Percentiles rank a stretch among this genome's conserved stretches.
Conservation (phyloP, 1,139 yeast genomes). For the Barnettozyma hawaiiensis region DNA sequence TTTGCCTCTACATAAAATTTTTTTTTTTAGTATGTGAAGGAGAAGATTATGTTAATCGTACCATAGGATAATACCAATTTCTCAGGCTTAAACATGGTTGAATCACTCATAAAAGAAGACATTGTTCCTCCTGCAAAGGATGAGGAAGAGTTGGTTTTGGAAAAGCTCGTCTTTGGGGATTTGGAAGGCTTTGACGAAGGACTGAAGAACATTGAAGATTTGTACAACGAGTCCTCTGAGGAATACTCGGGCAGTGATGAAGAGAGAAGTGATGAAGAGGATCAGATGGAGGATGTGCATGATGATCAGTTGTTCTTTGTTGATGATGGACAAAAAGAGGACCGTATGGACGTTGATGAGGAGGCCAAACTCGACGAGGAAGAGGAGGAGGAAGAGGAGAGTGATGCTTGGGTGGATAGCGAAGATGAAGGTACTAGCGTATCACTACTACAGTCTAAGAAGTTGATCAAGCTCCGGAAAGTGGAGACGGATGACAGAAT, state of each 20-base stretch:
- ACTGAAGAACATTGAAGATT: conserved; percentile 33
- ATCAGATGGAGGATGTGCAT: conserved; percentile 35
- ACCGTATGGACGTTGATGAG: conserved; percentile 39
- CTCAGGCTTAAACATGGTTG: conserved; percentile 7
- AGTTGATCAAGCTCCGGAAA: conserved; percentile 66
- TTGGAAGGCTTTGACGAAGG: conserved; percentile 68
- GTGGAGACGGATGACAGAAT: conserved; percentile 54
- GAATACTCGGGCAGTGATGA: conserved; percentile 20
- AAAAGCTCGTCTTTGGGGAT: conserved; percentile 89
- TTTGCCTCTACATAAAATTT: conserved; percentile 4
- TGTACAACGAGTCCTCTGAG: conserved; percentile 33
- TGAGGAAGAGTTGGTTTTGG: conserved; percentile 72
- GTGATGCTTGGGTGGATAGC: conserved; percentile 82
- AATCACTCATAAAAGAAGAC: conserved; percentile 25
- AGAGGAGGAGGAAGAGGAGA: conserved; percentile 29
- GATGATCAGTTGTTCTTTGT: conserved; percentile 65
- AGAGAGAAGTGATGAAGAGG: conserved; percentile 29
- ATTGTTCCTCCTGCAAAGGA: conserved; percentile 61
- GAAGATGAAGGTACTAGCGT: conserved; percentile 77
- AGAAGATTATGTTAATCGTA: neutral
- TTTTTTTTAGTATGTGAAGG: neutral
- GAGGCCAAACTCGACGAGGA: conserved; percentile 32
- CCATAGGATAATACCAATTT: neutral
- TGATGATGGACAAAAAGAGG: conserved; percentile 46
- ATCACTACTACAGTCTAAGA: conserved; percentile 54